These are phyloP conservation scores for Ceriops tagal DNA, from an alignment of 345 rosid genomes.

Conservation along the genomic window DNA sequence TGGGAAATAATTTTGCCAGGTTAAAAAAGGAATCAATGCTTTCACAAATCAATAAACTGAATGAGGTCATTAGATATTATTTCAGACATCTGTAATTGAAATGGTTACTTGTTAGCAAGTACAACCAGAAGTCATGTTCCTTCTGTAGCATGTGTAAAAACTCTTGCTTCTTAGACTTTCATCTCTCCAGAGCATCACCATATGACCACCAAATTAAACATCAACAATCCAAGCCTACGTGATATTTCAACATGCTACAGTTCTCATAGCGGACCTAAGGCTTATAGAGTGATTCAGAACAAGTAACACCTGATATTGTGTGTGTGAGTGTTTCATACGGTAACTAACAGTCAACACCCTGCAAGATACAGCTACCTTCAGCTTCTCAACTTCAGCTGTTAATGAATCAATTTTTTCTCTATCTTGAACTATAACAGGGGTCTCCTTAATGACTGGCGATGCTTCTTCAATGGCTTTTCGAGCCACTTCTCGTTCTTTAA, in stretches of 20 bases:
- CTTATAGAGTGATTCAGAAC: too few species aligned
- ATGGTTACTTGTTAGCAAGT: background rate
- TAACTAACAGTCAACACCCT: too few species aligned
- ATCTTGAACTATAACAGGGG: slow-evolving; percentile 62
- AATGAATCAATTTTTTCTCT: slow-evolving; percentile 48
- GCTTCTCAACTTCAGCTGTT: slow-evolving; percentile 48
- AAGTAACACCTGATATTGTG: too few species aligned
- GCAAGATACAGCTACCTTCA: slow-evolving; percentile 37
- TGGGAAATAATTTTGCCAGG: background rate
- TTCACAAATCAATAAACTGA: too few species aligned
- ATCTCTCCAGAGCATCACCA: background rate
- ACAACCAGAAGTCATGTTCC: background rate
- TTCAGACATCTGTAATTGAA: background rate
- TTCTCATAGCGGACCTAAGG: background rate
- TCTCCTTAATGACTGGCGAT: slow-evolving; percentile 55
- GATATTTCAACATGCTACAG: background rate
- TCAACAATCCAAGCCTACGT: background rate
- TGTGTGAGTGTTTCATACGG: too few species aligned
- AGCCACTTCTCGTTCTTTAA: slow-evolving; percentile 53
- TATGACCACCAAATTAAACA: background rate
- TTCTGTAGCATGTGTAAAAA: background rate
- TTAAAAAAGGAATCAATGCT: too few species aligned
- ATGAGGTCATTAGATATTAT: too few species aligned
- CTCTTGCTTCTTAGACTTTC: background rate
- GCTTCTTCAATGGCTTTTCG: slow-evolving; percentile 54